Base-by-base conservation (phyloP, 2,329 filamentous ascomycete genomes). In the Dothidotthia symphoricarpi region DNA sequence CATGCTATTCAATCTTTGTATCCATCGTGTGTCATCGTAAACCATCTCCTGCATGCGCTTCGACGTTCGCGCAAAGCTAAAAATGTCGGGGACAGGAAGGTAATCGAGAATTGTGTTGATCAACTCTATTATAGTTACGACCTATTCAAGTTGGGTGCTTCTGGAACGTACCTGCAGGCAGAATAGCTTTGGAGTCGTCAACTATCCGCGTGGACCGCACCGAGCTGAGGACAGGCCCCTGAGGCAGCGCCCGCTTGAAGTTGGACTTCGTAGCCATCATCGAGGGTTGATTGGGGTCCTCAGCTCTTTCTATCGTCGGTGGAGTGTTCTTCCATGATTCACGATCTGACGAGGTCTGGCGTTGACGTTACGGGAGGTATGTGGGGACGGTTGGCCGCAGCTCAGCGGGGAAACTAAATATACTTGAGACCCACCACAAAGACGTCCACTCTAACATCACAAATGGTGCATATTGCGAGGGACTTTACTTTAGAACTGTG, bases 21-120 rank as follows among this genome's bases (percentile, higher is more conserved):
- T 86, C 93, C 93, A 98, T 71, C 91, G 80, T 33, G 89, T 88
- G 67, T 98, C 93, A 66, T 98, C 93, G 69, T 97, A 98, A 3
- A 96, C 90, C 90, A 98, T 98, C 69, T 98, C 93, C 62, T 86
- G 85, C 77, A 97, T 81, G 44, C 88, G 86, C 61, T 81, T 85
- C 41, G 88, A 95, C 16, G 86, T 83, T 47, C 85, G 83, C 29
- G 93, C 91, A 62, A 88, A 91, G 52, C 82, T 81, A 63, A 97
- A 79, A 57, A 95, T 83, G 66, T 96, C 91, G 43, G 84, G 73
- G 17, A 95, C 78, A 26, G 88, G 85, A 26, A 97, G 80, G 70
- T 94, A 89, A 63, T 96, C 88, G 61, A 98, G 79, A 51, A 98
- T 89, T 0, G 82, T 78, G 19, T 85, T 85, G 54, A 97, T 80